phyloP scores from a whole-genome alignment of 495 filamentous ascomycete genomes.

The Zalerion maritima region DNA sequence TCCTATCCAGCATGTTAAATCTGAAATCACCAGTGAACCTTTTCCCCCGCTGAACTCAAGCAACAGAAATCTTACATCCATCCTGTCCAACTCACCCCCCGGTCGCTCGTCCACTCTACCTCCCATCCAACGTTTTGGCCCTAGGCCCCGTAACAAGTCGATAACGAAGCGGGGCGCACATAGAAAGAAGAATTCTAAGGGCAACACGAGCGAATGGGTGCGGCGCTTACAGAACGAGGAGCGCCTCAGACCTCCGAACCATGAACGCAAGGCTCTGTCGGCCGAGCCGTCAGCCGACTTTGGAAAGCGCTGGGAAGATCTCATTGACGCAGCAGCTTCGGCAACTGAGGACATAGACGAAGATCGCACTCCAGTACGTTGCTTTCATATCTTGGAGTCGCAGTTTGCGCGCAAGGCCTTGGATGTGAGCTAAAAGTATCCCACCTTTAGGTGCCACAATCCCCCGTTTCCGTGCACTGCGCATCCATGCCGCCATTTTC shows the following conservation, averaged over 20 bases:
- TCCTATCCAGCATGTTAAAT: constrained; percentile 42
- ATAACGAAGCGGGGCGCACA: constrained; percentile 68
- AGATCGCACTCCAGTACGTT: constrained; percentile 65
- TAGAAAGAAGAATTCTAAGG: constrained; percentile 61
- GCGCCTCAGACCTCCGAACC: constrained; percentile 48
- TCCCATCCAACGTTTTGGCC: constrained; percentile 52
- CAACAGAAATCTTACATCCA: constrained; percentile 55
- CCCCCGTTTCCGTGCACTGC: constrained; percentile 52
- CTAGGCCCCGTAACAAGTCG: constrained; percentile 69
- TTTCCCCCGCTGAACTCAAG: constrained; percentile 46
- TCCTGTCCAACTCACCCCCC: constrained; percentile 66
- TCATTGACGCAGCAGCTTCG: constrained; percentile 82
- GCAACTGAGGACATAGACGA: constrained; percentile 85
- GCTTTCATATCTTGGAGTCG: constrained; percentile 2
- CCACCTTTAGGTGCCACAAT: constrained; percentile 46
- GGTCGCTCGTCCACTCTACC: constrained; percentile 77
- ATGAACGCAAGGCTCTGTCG: constrained; percentile 68
- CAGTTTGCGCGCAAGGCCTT: constrained; percentile 8
- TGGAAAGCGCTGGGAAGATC: constrained; percentile 85
- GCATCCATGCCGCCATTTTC: constrained; percentile 62
- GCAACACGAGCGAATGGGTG: constrained; percentile 29
- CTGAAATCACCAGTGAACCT: constrained; percentile 55
- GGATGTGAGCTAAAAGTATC: constrained; percentile 18
- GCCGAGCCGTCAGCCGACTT: constrained; percentile 66
- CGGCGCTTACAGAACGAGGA: constrained; percentile 36